Evolutionary conservation across 257 asterid genomes (phyloP).

Genomic region (Scutellaria barbata): DNA sequence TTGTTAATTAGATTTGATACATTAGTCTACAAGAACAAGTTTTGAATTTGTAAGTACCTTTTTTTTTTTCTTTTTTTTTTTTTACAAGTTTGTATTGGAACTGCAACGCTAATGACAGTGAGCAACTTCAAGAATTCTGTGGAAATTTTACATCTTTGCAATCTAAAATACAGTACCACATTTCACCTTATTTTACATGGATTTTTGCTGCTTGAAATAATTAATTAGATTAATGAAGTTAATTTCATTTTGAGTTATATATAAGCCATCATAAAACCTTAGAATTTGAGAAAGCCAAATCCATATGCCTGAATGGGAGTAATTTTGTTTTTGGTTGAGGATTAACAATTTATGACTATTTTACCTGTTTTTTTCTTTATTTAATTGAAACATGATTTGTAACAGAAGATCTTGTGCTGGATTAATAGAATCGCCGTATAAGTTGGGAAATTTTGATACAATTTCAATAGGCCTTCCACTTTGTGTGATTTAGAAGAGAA

Average conservation of each 20-base stretch:
- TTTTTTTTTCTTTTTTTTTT: not conserved
- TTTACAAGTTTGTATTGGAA: constrained; percentile 10
- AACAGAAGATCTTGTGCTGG: not conserved
- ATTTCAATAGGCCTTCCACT: constrained; percentile 21
- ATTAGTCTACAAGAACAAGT: not conserved
- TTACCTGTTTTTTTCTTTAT: not conserved
- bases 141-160: not conserved
- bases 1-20: not conserved
- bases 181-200: no score
- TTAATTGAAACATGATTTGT: not conserved
- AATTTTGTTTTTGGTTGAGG: no score
- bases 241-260: no score
- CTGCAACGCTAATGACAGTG: not conserved
- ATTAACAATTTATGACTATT: not conserved
- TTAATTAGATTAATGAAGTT: not conserved
- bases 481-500: not conserved
- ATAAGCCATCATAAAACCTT: no score
- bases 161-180: not conserved
- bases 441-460: constrained; percentile 2
- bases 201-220: no score
- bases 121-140: not conserved
- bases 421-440: not conserved
- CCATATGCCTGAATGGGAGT: no score
- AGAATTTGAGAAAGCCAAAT: no score
- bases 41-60: constrained; percentile 10